Conservation (phyloP, 2,329 filamentous ascomycete genomes). For the Monosporascus ibericus region DNA sequence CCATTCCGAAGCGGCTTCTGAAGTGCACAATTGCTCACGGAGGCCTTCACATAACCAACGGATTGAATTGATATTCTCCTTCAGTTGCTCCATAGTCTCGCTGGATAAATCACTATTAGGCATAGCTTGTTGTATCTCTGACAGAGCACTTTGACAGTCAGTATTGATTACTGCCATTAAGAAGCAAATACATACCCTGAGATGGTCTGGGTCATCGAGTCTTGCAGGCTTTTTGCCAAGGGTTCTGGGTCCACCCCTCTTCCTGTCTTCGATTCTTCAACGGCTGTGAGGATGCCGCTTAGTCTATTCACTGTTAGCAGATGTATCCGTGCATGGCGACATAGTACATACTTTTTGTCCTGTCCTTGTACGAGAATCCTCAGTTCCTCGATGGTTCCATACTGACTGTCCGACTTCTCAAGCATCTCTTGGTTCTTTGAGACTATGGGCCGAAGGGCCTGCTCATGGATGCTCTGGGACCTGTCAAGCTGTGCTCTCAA, state of each 20-base stretch:
- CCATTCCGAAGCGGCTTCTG: conserved; percentile 11
- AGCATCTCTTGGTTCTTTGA: conserved; percentile 14
- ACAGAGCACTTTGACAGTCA: conserved; percentile 2
- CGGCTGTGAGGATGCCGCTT: conserved; percentile 8
- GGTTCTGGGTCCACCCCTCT: conserved; percentile 1
- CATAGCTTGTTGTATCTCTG: conserved; percentile 7
- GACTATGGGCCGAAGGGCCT: conserved; percentile 11
- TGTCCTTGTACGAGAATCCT: conserved; percentile 9
- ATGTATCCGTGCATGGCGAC: neutral
- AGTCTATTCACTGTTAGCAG: conserved; percentile 13
- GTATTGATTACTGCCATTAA: neutral
- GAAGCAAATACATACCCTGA: conserved; percentile 10
- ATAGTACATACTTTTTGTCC: conserved; percentile 11
- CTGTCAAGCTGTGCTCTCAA: conserved; percentile 15
- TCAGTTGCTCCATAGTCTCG: neutral
- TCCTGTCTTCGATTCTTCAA: conserved; percentile 9
- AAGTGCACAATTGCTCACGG: neutral
- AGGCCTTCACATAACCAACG: conserved; percentile 6
- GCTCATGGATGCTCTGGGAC: conserved; percentile 10
- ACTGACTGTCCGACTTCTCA: conserved; percentile 8
- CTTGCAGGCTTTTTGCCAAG: conserved; percentile 11
- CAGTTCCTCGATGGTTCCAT: conserved; percentile 5
- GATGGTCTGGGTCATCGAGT: conserved; percentile 8
- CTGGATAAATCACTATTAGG: conserved; percentile 2
- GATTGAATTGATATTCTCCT: conserved; percentile 6